phyloP scores from a whole-genome alignment of 2,329 filamentous ascomycete species.

The Mycosphaerella sp. region DNA sequence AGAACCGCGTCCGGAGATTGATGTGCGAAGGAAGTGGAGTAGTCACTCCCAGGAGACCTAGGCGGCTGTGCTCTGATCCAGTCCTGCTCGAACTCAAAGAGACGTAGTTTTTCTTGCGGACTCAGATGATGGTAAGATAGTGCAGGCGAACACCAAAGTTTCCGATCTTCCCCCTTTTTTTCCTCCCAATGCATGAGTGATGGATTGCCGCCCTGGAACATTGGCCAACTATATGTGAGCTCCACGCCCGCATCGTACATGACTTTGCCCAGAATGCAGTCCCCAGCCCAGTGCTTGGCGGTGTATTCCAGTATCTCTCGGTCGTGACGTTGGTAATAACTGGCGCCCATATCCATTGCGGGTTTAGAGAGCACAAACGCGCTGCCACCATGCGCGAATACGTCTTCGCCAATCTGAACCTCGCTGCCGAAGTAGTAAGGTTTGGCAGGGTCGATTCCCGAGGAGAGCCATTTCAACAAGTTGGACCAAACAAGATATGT shows the following conservation, averaged over 20 bases:
- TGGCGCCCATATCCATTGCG: slow-evolving; percentile 31
- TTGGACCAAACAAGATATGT: slow-evolving; percentile 53
- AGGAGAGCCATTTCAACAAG: slow-evolving; percentile 47
- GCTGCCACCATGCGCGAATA: slow-evolving; percentile 40
- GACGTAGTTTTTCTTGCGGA: slow-evolving; percentile 22
- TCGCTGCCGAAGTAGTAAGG: slow-evolving; percentile 51
- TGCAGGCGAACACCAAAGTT: slow-evolving; percentile 41
- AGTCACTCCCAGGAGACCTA: not conserved
- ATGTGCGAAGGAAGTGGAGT: slow-evolving; percentile 6
- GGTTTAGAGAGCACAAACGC: slow-evolving; percentile 41
- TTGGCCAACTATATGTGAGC: slow-evolving; percentile 39
- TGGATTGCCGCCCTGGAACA: slow-evolving; percentile 38
- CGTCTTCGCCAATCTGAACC: slow-evolving; percentile 41
- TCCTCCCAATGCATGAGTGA: slow-evolving; percentile 36
- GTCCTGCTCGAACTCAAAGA: slow-evolving; percentile 31
- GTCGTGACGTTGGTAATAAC: slow-evolving; percentile 39
- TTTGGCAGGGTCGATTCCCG: slow-evolving; percentile 43
- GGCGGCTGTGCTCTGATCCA: slow-evolving; percentile 19
- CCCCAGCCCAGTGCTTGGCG: slow-evolving; percentile 48
- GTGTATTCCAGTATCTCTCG: slow-evolving; percentile 40
- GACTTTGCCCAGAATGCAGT: slow-evolving; percentile 47
- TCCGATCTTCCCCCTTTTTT: slow-evolving; percentile 19
- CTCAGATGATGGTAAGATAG: slow-evolving; percentile 35
- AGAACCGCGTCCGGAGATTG: slow-evolving; percentile 17
- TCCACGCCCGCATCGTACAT: slow-evolving; percentile 41